phyloP scores from a whole-genome alignment of 208 protist genomes.

The Trypanosoma mega region DNA sequence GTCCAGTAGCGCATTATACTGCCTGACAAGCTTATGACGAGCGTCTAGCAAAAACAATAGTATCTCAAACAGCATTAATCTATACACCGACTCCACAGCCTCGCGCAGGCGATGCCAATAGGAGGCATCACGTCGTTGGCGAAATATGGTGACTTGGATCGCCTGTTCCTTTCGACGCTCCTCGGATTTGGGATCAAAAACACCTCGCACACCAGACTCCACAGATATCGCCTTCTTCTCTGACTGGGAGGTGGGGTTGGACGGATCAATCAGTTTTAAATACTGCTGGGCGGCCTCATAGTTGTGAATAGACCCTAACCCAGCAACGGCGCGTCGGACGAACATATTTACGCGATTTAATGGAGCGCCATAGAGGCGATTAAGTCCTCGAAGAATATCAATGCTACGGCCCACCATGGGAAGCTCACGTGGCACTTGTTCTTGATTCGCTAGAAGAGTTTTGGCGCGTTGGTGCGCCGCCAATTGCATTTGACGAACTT shows the following conservation, averaged over 20 bases:
- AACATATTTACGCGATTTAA: conserved; percentile 84
- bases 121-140: background rate
- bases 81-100: conserved; percentile 26
- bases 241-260: background rate
- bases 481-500: conserved; percentile 58
- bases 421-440: conserved; percentile 66
- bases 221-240: background rate
- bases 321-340: conserved; percentile 50
- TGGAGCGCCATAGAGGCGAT: conserved; percentile 77
- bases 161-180: conserved; percentile 35
- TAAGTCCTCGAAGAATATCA: conserved; percentile 79
- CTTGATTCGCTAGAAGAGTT: conserved; percentile 49
- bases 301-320: conserved; percentile 54
- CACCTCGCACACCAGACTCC: conserved; percentile 18
- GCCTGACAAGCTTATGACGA: conserved; percentile 33
- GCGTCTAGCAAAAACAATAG: conserved; percentile 37
- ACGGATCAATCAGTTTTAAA: conserved; percentile 31
- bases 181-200: conserved; percentile 46
- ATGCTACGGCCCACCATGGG: conserved; percentile 70
- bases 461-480: conserved; percentile 39
- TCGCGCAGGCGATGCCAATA: background rate
- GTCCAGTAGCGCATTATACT: conserved; percentile 39
- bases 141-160: conserved; percentile 21
- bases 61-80: conserved; percentile 33
- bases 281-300: conserved; percentile 57